Percentiles rank a stretch among this genome's conserved stretches.
Evolutionary conservation across 1,284 basidiomycete genomes (phyloP).

Genomic region (Ustilago tritici): DNA sequence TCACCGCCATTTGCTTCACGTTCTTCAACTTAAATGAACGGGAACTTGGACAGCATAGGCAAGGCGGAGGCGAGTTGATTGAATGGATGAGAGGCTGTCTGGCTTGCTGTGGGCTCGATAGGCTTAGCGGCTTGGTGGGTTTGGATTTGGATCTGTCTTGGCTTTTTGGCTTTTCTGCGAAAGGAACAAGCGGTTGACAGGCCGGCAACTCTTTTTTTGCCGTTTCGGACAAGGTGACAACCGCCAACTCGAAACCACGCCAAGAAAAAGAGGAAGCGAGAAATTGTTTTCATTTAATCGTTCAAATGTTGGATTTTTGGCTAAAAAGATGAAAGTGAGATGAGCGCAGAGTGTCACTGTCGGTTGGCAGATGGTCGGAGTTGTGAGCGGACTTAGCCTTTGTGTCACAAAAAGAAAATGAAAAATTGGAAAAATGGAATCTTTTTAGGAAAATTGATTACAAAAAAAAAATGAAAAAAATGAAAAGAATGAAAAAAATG

Average conservation of each 20-base stretch:
- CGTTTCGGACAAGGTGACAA: background rate
- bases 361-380: background rate
- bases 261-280: background rate
- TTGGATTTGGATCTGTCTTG: background rate
- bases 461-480: background rate
- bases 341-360: conserved; percentile 1
- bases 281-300: background rate
- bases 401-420: background rate
- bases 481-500: background rate
- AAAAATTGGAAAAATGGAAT: background rate
- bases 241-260: background rate
- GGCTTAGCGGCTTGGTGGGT: too few species aligned
- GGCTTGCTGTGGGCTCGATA: too few species aligned
- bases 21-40: background rate
- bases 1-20: too few species aligned
- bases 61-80: background rate
- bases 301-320: background rate
- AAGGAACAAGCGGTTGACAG: background rate
- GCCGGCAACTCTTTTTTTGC: conserved; percentile 1
- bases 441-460: background rate
- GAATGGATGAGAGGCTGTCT: background rate
- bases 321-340: background rate
- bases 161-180: background rate
- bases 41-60: background rate
- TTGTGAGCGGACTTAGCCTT: too few species aligned